Evolutionary conservation across 352 stramenopile genomes (phyloP), one percentile per base, ranked within the genome.

Genomic region (Saprolegnia diclina): DNA sequence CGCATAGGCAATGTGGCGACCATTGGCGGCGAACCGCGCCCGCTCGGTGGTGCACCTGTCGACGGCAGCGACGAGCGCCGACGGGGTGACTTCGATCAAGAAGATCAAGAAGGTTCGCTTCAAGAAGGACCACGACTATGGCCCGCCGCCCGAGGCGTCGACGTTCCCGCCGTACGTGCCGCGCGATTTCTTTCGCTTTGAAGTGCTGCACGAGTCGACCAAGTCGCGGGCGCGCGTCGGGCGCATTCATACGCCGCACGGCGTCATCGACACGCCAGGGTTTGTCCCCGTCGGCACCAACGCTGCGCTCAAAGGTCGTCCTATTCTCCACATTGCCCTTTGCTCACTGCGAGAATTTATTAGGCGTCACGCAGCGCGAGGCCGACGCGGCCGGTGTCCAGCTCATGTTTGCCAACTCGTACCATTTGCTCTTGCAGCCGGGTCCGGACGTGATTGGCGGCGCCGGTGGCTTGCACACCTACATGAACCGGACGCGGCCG

Each of bases 371-470:
- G 19, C 57, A 66, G 29, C 21, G 19, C 4, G 62, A 79, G 55
- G 82, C 79, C 26, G 74, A 87, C 68, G 67, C 74, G 35, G 35
- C 75, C 14, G 79, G 79, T 26, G 81, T 88, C 50, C 80, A 91
- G 62, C 76, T 95, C 9, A 79, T 89, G 45, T 95, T 95, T 74
- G 78, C 77, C 32, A 95, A 97, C 73, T 94, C 90, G 0, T 97
- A 96, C 74, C 90, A 97, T 75, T 72, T 97, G 7, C 68, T 96
- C 45, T 72, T 97, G 9, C 88, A 95, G 72, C 90, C 90, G 13
- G 90, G 90, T 52, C 53, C 80, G 4, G 81, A 93, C 14, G 71
- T 88, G 11, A 90, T 97, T 53, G 53, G 72, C 26, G 76, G 88
- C 11, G 81, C 85, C 61, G 90, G 90, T 13, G 90, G 90, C 7